Percentiles rank a stretch among this genome's conserved stretches.
phyloP scores from a whole-genome alignment of 306 rosid genomes.

The Abrus pulchellus region DNA sequence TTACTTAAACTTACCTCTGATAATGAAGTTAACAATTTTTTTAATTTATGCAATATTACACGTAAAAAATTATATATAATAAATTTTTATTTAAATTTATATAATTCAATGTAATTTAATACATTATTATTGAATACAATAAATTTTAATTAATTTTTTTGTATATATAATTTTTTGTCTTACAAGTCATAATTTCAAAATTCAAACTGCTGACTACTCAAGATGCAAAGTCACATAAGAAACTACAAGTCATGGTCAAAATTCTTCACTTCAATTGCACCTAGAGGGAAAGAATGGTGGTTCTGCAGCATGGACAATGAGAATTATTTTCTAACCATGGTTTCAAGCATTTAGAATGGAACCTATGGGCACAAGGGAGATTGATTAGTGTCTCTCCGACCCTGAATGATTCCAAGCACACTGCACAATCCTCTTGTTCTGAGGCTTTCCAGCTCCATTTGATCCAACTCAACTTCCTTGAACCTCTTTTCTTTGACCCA shows the following conservation, averaged over 20 bases:
- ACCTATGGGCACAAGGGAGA: constrained; percentile 84
- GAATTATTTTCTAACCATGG: constrained; percentile 83
- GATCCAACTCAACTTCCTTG: constrained; percentile 69
- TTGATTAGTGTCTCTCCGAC: constrained; percentile 62
- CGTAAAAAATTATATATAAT: too few species aligned
- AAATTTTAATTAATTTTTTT: too few species aligned
- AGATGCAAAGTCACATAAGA: not conserved
- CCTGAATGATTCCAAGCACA: constrained; percentile 72
- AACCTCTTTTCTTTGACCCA: constrained; percentile 60
- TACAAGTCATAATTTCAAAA: not conserved
- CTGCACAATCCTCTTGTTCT: constrained; percentile 76
- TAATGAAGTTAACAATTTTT: too few species aligned
- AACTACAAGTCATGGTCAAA: not conserved
- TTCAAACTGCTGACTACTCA: not conserved
- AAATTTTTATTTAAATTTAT: too few species aligned
- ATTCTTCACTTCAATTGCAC: not conserved
- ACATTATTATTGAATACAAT: too few species aligned
- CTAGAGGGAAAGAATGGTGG: constrained; percentile 41
- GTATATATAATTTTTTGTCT: too few species aligned
- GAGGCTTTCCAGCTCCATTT: constrained; percentile 70
- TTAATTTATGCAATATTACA: too few species aligned
- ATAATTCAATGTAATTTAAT: too few species aligned
- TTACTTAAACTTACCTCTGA: too few species aligned
- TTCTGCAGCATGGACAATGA: constrained; percentile 92
- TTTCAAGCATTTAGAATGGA: constrained; percentile 75